A percentile compares a stretch with the other conserved stretches of the same genome.
These are phyloP conservation scores for Chenopodium album DNA, from an alignment of 148 eudicot genomes.

Conservation along the genomic window DNA sequence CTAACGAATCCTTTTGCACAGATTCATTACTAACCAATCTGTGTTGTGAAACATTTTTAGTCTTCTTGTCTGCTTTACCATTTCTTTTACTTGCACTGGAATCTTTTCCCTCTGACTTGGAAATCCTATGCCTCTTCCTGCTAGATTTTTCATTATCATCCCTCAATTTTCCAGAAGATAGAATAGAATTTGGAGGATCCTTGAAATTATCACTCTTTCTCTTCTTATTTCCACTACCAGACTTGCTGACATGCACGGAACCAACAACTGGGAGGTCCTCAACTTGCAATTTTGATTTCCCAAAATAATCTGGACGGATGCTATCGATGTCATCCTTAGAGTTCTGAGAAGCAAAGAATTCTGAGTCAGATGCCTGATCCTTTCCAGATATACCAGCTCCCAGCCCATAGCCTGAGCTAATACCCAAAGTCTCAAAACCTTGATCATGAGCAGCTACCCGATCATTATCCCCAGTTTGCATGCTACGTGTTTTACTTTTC, in stretches of 20 bases:
- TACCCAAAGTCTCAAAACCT: constrained; percentile 40
- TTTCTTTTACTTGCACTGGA: constrained; percentile 42
- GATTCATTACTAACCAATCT: constrained; percentile 37
- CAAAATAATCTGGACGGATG: constrained; percentile 20
- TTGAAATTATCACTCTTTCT: constrained; percentile 50
- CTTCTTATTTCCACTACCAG: constrained; percentile 49
- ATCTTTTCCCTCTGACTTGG: constrained; percentile 58
- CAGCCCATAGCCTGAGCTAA: constrained; percentile 41
- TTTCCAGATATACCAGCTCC: constrained; percentile 38
- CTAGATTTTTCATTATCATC: constrained; percentile 48
- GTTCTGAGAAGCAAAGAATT: constrained; percentile 36
- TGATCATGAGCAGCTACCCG: constrained; percentile 38
- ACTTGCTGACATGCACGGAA: constrained; percentile 34
- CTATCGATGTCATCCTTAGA: constrained; percentile 34
- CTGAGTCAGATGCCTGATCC: constrained; percentile 35
- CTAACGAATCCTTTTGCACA: constrained; percentile 41
- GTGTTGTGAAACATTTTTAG: constrained; percentile 31
- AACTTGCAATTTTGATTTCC: constrained; percentile 30
- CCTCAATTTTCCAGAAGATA: constrained; percentile 35
- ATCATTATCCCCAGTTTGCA: constrained; percentile 37
- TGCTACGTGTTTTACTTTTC: constrained; percentile 47
- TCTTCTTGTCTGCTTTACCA: constrained; percentile 48
- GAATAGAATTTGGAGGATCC: constrained; percentile 27
- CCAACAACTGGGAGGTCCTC: constrained; percentile 35
- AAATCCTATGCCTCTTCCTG: constrained; percentile 63